phyloP scores from a whole-genome alignment of 768 basidiomycete genomes.

The Macrolepiota dolichaula region DNA sequence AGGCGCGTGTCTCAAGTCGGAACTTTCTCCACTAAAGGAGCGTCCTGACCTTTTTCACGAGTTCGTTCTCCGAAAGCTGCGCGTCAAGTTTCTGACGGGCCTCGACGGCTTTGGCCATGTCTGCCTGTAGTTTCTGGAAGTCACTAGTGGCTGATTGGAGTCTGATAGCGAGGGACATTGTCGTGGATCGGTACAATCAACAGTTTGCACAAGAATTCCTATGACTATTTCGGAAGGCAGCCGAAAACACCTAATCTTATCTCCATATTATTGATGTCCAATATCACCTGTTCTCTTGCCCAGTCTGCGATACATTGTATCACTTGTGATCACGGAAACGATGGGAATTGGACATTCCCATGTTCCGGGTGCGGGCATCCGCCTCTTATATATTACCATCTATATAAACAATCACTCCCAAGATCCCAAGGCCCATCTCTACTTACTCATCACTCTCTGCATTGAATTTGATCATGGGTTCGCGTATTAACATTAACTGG shows the following conservation, averaged over 20 bases:
- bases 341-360: neutral
- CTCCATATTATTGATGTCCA: neutral
- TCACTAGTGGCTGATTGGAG: constrained; percentile 70
- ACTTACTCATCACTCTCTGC: neutral
- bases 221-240: neutral
- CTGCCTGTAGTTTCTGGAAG: constrained; percentile 78
- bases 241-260: constrained; percentile 5
- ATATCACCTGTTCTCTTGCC: neutral
- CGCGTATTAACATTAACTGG: constrained; percentile 42
- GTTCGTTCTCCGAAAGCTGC: constrained; percentile 87
- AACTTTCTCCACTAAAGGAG: neutral
- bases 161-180: constrained; percentile 54
- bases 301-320: neutral
- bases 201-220: neutral
- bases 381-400: neutral
- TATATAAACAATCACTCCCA: neutral
- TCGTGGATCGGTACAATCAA: constrained; percentile 10
- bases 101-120: constrained; percentile 71
- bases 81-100: constrained; percentile 85
- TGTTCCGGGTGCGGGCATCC: neutral
- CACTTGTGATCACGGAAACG: neutral
- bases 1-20: constrained; percentile 11
- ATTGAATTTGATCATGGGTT: constrained; percentile 23
- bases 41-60: constrained; percentile 74
- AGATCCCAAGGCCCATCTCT: neutral